Conservation (phyloP, 2,329 filamentous ascomycete species). For the Xylariomycetidae sp. region DNA sequence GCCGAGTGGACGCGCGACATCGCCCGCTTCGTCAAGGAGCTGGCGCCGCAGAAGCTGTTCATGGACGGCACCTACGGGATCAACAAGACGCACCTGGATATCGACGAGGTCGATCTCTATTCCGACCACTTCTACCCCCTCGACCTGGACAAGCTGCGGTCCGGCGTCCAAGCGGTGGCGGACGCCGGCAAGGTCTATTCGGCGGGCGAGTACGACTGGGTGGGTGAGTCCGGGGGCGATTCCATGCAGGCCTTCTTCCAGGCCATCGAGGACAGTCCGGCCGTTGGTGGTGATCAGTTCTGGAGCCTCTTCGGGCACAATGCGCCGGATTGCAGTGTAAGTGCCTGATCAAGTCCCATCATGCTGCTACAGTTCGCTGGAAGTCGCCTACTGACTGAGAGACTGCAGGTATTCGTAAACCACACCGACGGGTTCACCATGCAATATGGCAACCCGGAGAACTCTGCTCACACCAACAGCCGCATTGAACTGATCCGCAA, state of each 20-base stretch:
- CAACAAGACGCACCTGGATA: slow-evolving; percentile 34
- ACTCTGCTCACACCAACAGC: slow-evolving; percentile 30
- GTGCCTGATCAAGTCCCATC: slow-evolving; percentile 6
- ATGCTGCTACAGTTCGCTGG: neutral
- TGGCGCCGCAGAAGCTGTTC: slow-evolving; percentile 38
- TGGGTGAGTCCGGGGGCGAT: slow-evolving; percentile 25
- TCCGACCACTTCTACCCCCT: slow-evolving; percentile 43
- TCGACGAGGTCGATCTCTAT: slow-evolving; percentile 39
- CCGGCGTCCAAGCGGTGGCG: slow-evolving; percentile 32
- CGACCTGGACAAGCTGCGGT: slow-evolving; percentile 31
- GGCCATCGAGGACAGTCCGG: slow-evolving; percentile 31
- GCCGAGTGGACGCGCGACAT: slow-evolving; percentile 37
- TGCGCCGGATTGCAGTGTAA: slow-evolving; percentile 36
- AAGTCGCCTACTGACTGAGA: slow-evolving; percentile 1
- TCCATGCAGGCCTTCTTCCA: slow-evolving; percentile 34
- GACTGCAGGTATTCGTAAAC: slow-evolving; percentile 32
- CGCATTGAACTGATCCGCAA: slow-evolving; percentile 36
- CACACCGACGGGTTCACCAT: slow-evolving; percentile 39
- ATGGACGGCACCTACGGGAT: slow-evolving; percentile 44
- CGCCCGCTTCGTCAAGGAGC: slow-evolving; percentile 33
- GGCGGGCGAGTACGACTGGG: slow-evolving; percentile 43
- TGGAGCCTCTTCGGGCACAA: slow-evolving; percentile 42
- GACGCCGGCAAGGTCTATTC: slow-evolving; percentile 33
- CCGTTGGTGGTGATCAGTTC: slow-evolving; percentile 35
- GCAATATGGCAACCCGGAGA: slow-evolving; percentile 38